Percentiles rank a stretch among this genome's conserved stretches.
These are phyloP conservation scores for Cladophialophora bantiana DNA, from an alignment of 2,329 filamentous ascomycete genomes.

Conservation along the genomic window DNA sequence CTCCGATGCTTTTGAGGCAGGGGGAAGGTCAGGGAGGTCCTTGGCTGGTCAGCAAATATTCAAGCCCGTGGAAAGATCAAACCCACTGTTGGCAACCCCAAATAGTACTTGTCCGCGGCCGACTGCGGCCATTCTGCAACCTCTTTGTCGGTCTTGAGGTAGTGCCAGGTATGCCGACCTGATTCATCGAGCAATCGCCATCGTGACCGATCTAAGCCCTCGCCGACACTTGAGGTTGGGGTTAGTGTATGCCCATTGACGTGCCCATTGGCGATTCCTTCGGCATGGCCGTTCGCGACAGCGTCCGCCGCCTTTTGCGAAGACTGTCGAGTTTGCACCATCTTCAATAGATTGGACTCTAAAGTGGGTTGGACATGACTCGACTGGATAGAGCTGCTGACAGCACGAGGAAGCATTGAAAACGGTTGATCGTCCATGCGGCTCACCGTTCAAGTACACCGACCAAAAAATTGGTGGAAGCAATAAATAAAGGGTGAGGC, in stretches of 20 bases:
- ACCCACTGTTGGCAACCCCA: conserved; percentile 78
- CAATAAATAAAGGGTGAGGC: conserved; percentile 18
- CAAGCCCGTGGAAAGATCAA: not conserved
- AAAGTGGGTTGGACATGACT: not conserved
- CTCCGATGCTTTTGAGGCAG: conserved; percentile 75
- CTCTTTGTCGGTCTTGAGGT: conserved; percentile 75
- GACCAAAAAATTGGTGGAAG: conserved; percentile 2
- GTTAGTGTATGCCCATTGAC: conserved; percentile 11
- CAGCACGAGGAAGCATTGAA: not conserved
- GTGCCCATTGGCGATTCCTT: conserved; percentile 27
- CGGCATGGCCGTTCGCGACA: conserved; percentile 7
- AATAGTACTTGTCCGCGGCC: conserved; percentile 84
- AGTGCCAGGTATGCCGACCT: conserved; percentile 93
- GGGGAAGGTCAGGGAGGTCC: conserved; percentile 75
- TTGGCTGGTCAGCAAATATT: conserved; percentile 48
- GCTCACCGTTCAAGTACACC: not conserved
- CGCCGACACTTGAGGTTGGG: conserved; percentile 1
- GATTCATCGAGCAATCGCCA: conserved; percentile 86
- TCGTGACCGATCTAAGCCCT: conserved; percentile 76
- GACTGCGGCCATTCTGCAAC: conserved; percentile 82
- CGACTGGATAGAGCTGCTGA: not conserved
- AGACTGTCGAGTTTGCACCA: conserved; percentile 25
- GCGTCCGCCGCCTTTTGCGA: conserved; percentile 22
- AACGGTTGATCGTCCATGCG: not conserved
- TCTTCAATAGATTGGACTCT: conserved; percentile 3